Conservation (phyloP, 2,329 filamentous ascomycete species). For the Sarocladiaceae sp. region DNA sequence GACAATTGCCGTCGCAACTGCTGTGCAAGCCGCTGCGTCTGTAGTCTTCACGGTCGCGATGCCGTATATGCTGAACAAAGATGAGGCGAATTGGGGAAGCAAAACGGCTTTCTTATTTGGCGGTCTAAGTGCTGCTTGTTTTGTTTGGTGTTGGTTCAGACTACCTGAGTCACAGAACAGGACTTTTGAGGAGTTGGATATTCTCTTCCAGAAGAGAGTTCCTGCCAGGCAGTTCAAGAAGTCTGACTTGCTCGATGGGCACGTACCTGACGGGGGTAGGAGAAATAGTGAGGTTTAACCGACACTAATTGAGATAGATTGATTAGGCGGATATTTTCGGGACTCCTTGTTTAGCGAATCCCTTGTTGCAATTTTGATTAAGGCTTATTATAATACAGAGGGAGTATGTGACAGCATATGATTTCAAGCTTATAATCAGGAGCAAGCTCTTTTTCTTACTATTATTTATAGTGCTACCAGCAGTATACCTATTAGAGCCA, state of each 20-base stretch:
- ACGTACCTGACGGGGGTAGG: constrained; percentile 29
- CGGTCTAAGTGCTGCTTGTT: constrained; percentile 12
- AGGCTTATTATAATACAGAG: too few relatives aligned
- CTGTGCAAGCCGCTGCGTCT: constrained; percentile 19
- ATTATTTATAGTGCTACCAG: too few relatives aligned
- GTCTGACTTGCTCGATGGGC: constrained; percentile 50
- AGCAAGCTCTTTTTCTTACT: too few relatives aligned
- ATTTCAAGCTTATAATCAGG: too few relatives aligned
- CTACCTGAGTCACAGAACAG: constrained; percentile 19
- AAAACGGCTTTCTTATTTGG: constrained; percentile 19
- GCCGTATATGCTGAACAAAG: constrained; percentile 19
- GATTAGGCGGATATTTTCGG: too few relatives aligned
- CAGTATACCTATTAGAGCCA: too few relatives aligned
- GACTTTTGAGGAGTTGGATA: constrained; percentile 19
- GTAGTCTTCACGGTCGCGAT: constrained; percentile 16
- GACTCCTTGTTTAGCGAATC: too few relatives aligned
- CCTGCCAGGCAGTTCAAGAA: constrained; percentile 31
- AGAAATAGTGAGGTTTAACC: too few relatives aligned
- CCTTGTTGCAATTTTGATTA: too few relatives aligned
- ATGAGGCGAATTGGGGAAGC: constrained; percentile 17
- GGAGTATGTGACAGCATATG: too few relatives aligned
- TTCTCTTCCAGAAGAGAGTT: constrained; percentile 14
- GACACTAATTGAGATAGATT: too few relatives aligned
- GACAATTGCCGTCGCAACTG: constrained; percentile 23
- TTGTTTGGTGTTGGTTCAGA: constrained; percentile 18